A percentile compares a stretch with the other conserved stretches of the same genome.
Conservation (phyloP, 139 green algal genomes). For the Chlamydomonas incerta region DNA sequence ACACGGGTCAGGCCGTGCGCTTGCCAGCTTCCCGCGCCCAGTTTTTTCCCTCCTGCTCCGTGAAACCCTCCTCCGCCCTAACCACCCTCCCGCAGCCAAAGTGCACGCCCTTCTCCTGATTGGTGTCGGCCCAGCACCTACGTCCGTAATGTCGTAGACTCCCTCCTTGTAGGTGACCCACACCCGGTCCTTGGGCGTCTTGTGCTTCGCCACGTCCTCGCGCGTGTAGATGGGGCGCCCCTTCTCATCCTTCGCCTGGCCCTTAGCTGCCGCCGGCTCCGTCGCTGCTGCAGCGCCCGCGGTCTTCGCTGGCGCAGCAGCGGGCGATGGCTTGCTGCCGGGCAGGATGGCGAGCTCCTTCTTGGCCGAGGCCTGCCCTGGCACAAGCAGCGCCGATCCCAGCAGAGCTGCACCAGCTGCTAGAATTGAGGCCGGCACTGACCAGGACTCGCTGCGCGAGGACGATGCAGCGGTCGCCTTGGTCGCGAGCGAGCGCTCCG, state of each 20-base stretch:
- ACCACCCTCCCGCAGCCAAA: no score
- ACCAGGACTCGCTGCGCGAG: no score
- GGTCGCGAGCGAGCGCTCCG: no score
- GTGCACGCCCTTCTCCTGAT: no score
- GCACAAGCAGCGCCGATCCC: not conserved
- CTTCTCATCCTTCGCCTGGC: constrained; percentile 19
- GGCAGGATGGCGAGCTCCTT: not conserved
- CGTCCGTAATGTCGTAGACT: constrained; percentile 92
- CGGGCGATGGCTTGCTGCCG: not conserved
- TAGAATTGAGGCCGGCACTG: not conserved
- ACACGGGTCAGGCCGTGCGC: no score
- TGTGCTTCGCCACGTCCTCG: constrained; percentile 85
- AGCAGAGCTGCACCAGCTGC: not conserved
- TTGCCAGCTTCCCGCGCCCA: no score
- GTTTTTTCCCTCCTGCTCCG: no score
- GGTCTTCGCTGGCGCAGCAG: no score
- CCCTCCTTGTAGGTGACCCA: constrained; percentile 89
- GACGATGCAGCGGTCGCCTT: no score
- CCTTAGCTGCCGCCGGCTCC: not conserved
- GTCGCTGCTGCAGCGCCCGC: no score
- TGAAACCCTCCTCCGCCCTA: no score
- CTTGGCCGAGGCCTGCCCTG: no score
- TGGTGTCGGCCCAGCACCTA: constrained; percentile 37
- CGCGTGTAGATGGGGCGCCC: constrained; percentile 19
- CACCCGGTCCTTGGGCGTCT: constrained; percentile 68